A percentile compares a stretch with the other conserved stretches of the same genome.
Evolutionary conservation across 2,329 filamentous ascomycete species (phyloP).

Genomic region (Talaromyces albobiverticillius): DNA sequence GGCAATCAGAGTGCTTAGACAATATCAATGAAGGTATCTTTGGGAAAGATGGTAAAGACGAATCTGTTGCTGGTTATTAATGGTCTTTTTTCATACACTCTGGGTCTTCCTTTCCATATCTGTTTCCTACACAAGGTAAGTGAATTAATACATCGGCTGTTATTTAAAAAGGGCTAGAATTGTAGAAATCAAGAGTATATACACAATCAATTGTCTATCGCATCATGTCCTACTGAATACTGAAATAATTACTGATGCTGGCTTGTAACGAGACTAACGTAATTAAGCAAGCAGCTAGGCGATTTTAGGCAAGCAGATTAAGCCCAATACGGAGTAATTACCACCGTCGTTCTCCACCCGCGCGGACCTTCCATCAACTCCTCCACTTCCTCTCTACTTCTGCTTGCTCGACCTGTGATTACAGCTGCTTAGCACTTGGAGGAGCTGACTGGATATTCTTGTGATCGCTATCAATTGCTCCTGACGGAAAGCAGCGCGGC

Average conservation of each 20-base stretch:
- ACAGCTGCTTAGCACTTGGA: not conserved
- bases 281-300: too few species aligned
- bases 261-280: not conserved
- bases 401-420: too few species aligned
- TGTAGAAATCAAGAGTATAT: not conserved
- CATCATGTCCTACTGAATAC: too few species aligned
- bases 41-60: slow-evolving; percentile 40
- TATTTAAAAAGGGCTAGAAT: not conserved
- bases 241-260: too few species aligned
- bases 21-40: slow-evolving; percentile 57
- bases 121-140: not conserved
- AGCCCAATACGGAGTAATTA: not conserved
- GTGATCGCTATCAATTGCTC: too few species aligned
- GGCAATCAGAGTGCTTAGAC: slow-evolving; percentile 62
- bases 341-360: not conserved
- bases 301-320: not conserved
- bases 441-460: too few species aligned
- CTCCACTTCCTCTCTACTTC: too few species aligned
- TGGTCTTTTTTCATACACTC: not conserved
- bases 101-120: not conserved
- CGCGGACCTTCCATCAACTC: not conserved
- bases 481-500: too few species aligned
- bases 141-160: too few species aligned
- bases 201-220: not conserved
- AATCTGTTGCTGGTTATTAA: slow-evolving; percentile 38